Base-by-base conservation (phyloP, 495 filamentous ascomycete species). In the Podospora bellae-mahoneyi region DNA sequence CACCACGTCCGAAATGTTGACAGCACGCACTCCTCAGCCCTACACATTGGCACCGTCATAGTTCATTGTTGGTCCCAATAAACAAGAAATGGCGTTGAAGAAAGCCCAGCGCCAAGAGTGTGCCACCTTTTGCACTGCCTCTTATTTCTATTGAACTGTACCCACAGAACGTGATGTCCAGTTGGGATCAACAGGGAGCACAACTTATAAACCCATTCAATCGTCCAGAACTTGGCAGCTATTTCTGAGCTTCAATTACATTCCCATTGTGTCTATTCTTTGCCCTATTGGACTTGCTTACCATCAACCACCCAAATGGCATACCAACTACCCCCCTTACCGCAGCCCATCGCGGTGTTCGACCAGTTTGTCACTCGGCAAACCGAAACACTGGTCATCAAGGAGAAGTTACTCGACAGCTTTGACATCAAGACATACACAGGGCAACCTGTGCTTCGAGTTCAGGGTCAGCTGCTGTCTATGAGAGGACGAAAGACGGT, bases 381-480 rank as follows among this genome's bases (percentile, higher is more conserved):
- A 59, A 71, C 78, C 48, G 81, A 85, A 64, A 82, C 81, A 1
- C 68, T 89, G 6, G 67, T 84, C 5, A 72, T 89, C 48, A 85
- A 81, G 69, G 86, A 89, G 68, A 84, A 85, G 61, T 74, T 86
- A 4, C 68, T 85, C 26, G 85, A 88, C 78, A 84, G 78, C 74
- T 88, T 88, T 74, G 80, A 84, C 66, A 80, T 88, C 73, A 81
- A 81, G 59, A 71, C 78, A 0, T 71, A 76, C 5, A 79, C 73
- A 60, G 85, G 85, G 7, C 70, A 78, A 19, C 77, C 79, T 5
- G 67, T 87, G 57, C 75, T 89, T 63, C 81, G 84, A 66, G 82
- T 89, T 15, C 78, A 85, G 57, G 84, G 84, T 71, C 78, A 84
- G 32, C 72, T 80, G 66, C 62, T 76, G 23, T 70, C 78, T 26